These are phyloP conservation scores for Ceratocystis huliohia DNA, from an alignment of 2,329 filamentous ascomycete genomes.

Conservation along the genomic window DNA sequence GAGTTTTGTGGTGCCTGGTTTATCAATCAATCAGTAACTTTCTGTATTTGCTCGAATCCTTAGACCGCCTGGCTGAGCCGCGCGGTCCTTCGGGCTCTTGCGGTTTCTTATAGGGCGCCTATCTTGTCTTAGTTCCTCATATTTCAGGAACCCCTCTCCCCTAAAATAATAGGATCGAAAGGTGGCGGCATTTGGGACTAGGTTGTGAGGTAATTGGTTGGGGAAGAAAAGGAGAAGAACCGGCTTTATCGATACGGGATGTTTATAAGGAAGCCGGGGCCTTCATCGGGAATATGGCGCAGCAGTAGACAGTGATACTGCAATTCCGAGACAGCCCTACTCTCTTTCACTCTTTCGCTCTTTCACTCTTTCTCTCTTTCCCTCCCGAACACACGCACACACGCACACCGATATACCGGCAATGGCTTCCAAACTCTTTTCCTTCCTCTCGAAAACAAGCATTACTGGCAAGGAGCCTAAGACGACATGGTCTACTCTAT, in stretches of 20 bases:
- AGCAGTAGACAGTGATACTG: no score
- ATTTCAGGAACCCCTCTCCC: not conserved
- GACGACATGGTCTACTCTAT: conserved; percentile 40
- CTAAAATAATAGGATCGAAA: not conserved
- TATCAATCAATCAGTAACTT: conserved; percentile 5
- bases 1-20: not conserved
- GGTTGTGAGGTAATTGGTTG: not conserved
- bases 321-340: no score
- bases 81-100: not conserved
- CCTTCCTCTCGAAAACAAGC: conserved; percentile 29
- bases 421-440: conserved; percentile 35
- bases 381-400: not conserved
- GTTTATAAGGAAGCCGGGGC: not conserved
- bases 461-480: conserved; percentile 22
- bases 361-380: not conserved
- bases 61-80: not conserved
- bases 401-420: not conserved
- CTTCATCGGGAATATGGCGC: no score
- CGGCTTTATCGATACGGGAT: not conserved
- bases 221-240: not conserved
- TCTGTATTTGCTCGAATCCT: not conserved
- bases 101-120: not conserved
- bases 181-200: not conserved
- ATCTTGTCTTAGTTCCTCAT: not conserved
- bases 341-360: not conserved